Percentiles rank a stretch among this genome's conserved stretches.
phyloP scores from a whole-genome alignment of 192 early-diverging fungal species.

The Coemansia sp. region DNA sequence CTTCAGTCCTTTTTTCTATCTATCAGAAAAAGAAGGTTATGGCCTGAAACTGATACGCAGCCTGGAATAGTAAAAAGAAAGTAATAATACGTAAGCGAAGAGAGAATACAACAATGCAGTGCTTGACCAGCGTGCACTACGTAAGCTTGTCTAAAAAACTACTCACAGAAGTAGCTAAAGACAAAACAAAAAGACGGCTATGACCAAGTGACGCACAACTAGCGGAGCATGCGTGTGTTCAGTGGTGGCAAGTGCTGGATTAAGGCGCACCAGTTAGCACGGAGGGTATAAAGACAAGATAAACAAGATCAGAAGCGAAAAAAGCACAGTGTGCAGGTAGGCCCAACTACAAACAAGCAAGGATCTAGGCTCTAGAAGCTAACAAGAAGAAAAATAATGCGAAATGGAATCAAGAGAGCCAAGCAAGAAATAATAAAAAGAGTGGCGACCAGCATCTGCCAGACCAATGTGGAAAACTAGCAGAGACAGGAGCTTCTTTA shows the following conservation, averaged over 20 bases:
- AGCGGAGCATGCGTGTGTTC: too few relatives aligned
- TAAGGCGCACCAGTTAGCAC: not conserved
- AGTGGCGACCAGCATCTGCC: too few relatives aligned
- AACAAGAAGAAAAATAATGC: not conserved
- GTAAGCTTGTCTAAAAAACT: not conserved
- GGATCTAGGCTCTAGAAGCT: not conserved
- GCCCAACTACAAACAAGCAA: not conserved
- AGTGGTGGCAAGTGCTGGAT: not conserved
- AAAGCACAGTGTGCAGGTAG: not conserved
- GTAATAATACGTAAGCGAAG: not conserved
- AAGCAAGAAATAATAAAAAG: not conserved
- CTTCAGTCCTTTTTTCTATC: not conserved
- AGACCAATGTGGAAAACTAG: too few relatives aligned
- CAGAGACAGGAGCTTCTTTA: too few relatives aligned
- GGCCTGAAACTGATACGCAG: not conserved
- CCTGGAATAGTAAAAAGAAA: not conserved
- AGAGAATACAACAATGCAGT: not conserved
- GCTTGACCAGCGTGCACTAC: not conserved
- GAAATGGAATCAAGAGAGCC: not conserved
- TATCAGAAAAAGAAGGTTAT: not conserved
- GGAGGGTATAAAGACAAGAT: not conserved
- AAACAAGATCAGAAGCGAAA: not conserved
- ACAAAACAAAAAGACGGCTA: not conserved
- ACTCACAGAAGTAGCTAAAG: not conserved
- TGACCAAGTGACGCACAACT: too few relatives aligned